Conservation (phyloP, 2,329 filamentous ascomycete species). For the Fusarium paranaense region DNA sequence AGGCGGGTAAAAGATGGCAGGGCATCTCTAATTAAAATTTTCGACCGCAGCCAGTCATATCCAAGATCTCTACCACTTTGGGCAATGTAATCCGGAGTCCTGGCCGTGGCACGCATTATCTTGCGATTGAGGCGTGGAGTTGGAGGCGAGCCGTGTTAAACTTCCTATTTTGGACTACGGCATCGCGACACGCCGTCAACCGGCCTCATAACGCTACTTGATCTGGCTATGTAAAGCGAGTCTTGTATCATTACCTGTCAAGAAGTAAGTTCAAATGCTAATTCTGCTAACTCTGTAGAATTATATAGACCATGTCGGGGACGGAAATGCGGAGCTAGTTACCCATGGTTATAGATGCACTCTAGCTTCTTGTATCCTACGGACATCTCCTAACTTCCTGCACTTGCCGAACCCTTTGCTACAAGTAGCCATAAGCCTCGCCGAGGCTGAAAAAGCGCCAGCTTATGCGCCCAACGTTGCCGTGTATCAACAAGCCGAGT, state of each 20-base stretch:
- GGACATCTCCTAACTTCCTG: no score
- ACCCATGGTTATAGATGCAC: no score
- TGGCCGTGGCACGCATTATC: neutral
- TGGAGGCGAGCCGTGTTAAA: neutral
- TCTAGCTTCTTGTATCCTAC: no score
- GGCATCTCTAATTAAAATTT: neutral
- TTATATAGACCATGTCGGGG: neutral
- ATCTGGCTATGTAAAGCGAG: neutral
- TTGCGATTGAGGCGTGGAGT: neutral
- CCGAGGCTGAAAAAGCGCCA: neutral
- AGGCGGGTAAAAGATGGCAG: neutral
- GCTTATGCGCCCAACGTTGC: neutral
- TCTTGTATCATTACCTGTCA: neutral
- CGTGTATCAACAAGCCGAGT: neutral
- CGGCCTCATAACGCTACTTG: neutral
- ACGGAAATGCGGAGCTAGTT: no score
- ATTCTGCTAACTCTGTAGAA: neutral
- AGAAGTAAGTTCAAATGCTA: neutral
- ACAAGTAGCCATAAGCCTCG: neutral
- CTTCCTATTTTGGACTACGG: neutral
- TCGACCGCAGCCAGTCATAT: neutral
- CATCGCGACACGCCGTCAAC: neutral
- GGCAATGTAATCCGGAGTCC: neutral
- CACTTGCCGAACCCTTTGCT: neutral
- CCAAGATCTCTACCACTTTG: neutral